Evolutionary conservation across 495 filamentous ascomycete species (phyloP).

Genomic region (Penicillium cinerascens): DNA sequence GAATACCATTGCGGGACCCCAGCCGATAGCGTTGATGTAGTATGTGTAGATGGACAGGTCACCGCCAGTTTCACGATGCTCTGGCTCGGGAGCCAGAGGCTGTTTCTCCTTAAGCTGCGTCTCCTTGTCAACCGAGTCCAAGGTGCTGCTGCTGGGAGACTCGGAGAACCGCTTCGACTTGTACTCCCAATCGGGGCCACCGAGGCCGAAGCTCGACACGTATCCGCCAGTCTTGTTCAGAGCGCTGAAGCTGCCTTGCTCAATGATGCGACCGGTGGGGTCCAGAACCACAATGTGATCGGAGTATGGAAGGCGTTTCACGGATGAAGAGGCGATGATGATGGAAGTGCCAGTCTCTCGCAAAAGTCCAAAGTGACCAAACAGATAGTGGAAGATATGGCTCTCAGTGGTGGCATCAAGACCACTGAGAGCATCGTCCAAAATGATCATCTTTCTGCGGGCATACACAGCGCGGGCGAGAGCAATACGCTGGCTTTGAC

Average conservation of each 20-base stretch:
- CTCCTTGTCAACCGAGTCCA: conserved; percentile 19
- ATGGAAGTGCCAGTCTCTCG: conserved; percentile 46
- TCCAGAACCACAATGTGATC: conserved; percentile 53
- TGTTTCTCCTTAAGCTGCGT: conserved; percentile 22
- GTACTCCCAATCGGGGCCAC: conserved; percentile 29
- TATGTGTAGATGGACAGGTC: conserved; percentile 57
- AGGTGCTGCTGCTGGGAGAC: conserved; percentile 17
- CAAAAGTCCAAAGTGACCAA: conserved; percentile 54
- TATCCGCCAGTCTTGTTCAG: conserved; percentile 47
- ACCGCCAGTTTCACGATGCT: conserved; percentile 41
- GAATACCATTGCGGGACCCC: conserved; percentile 41
- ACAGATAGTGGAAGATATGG: conserved; percentile 53
- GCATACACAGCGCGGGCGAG: conserved; percentile 59
- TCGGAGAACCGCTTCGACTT: conserved; percentile 24
- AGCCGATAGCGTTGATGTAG: conserved; percentile 53
- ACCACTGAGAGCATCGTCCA: conserved; percentile 61
- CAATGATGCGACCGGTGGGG: conserved; percentile 38
- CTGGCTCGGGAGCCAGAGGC: conserved; percentile 14
- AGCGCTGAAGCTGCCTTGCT: conserved; percentile 51
- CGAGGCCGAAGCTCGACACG: conserved; percentile 45
- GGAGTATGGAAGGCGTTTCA: conserved; percentile 46
- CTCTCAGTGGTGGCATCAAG: conserved; percentile 60
- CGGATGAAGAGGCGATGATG: conserved; percentile 50
- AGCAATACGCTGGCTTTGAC: conserved; percentile 63
- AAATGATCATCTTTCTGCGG: conserved; percentile 48